Evolutionary conservation across 1,284 basidiomycete genomes (phyloP), one percentile per base, ranked within the genome.

Genomic region (Tremellales sp.): DNA sequence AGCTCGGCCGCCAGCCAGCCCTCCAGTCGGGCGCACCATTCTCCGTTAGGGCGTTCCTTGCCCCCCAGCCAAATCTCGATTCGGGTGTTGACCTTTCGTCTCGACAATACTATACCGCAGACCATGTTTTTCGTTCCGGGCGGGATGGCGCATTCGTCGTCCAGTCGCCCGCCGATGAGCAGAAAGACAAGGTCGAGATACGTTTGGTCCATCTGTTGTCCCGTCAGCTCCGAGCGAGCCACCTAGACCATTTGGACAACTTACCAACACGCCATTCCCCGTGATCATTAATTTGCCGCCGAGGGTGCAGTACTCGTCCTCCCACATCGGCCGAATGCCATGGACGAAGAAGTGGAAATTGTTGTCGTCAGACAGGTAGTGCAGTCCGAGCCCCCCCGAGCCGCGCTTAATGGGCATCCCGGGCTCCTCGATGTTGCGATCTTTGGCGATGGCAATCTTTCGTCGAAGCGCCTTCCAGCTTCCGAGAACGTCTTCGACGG

Each of bases 241-340:
- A 18, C 18, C 6, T 21, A 43, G 36, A 34, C 5, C 5, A 24
- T 12, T 4, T 10, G 25, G 18, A 22, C 22, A 6, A 31, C 16
- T n/a, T 16, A 6, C 18, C 4, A 33, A 7, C 19, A 24, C 19
- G 12, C 46, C 26, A 32, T 50, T 43, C 5, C 60, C 58, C 5
- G 60, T 38, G 21, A 65, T 36, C 59, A 64, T 63, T 25, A 66
- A 45, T 46, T 63, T 64, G 1, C 65, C 63, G 3, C 62, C 65
- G 4, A 53, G 52, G 1, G 40, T 50, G 48, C 61, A 65, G 47
- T 49, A 51, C 8, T 33, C 26, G 48, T 66, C 65, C 42, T 62
- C 65, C 66, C 66, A 69, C 62, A 67, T 65, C 1, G 66, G 66
- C 40, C 50, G 53, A 28, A 67, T 55, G 5, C 53, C 56, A 8